A percentile compares a stretch with the other conserved stretches of the same genome.
phyloP scores from a whole-genome alignment of 106 monocot species.

The Acorus calamus region DNA sequence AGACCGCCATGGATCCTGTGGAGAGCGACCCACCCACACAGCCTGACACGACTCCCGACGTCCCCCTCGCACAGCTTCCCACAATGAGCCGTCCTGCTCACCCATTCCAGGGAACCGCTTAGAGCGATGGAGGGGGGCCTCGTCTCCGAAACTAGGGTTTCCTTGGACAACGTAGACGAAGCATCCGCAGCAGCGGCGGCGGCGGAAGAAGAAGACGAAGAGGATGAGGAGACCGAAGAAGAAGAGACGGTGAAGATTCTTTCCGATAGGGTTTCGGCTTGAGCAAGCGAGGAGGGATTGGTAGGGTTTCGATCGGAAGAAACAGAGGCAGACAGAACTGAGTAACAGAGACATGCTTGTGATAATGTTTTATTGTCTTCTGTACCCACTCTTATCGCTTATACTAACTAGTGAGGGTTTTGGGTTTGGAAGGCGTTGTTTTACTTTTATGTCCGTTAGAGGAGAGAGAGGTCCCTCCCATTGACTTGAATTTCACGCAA shows the following conservation, averaged over 20 bases:
- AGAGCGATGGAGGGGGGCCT: not conserved
- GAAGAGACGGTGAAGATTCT: constrained; percentile 8
- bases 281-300: too few relatives aligned
- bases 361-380: too few relatives aligned
- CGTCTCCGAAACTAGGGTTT: constrained; percentile 14
- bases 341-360: too few relatives aligned
- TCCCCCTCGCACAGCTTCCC: constrained; percentile 60
- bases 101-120: constrained; percentile 48
- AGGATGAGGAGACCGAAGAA: constrained; percentile 5
- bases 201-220: constrained; percentile 2
- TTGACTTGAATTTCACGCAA: too few relatives aligned
- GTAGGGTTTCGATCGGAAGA: too few relatives aligned
- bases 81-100: constrained; percentile 45
- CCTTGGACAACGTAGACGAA: constrained; percentile 2
- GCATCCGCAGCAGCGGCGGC: constrained; percentile 1
- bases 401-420: too few relatives aligned
- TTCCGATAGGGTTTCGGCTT: too few relatives aligned
- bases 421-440: too few relatives aligned
- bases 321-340: too few relatives aligned
- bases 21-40: constrained; percentile 93
- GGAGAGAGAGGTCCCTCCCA: too few relatives aligned
- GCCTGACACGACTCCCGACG: constrained; percentile 58
- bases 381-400: too few relatives aligned
- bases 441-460: too few relatives aligned
- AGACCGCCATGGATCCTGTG: constrained; percentile 82